Evolutionary conservation across 2,329 filamentous ascomycete species (phyloP).

Genomic region (Fusarium sp.): DNA sequence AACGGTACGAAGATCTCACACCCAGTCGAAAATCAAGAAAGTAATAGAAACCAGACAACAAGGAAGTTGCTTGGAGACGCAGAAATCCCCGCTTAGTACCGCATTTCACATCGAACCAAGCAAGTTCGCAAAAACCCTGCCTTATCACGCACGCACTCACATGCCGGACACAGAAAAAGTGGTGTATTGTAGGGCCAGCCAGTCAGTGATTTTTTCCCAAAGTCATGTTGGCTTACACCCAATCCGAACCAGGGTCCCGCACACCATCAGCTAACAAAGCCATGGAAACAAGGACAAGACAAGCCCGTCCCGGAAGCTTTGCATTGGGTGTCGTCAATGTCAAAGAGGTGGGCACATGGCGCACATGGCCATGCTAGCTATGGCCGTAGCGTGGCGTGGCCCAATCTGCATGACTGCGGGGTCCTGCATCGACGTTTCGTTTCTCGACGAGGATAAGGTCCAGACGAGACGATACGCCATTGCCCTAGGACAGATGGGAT

Average conservation of each 20-base stretch:
- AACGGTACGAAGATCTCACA: conserved; percentile 16
- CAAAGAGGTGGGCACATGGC: conserved; percentile 18
- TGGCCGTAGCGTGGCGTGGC: conserved; percentile 9
- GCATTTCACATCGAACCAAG: conserved; percentile 17
- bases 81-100: conserved; percentile 1
- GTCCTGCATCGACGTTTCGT: conserved; percentile 43
- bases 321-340: conserved; percentile 17
- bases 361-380: conserved; percentile 42
- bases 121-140: conserved; percentile 28
- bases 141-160: conserved; percentile 32
- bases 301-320: conserved; percentile 21
- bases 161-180: conserved; percentile 16
- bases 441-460: conserved; percentile 20
- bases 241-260: conserved; percentile 26
- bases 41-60: background rate
- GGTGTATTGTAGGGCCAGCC: conserved; percentile 21
- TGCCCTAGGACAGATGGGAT: conserved; percentile 28
- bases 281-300: conserved; percentile 26
- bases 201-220: conserved; percentile 18
- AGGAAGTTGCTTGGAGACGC: conserved; percentile 2
- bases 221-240: conserved; percentile 4
- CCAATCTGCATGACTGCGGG: conserved; percentile 39
- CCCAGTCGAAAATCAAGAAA: conserved; percentile 7
- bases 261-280: conserved; percentile 31
- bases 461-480: conserved; percentile 26